Conservation (phyloP, 495 filamentous ascomycete genomes). For the Cercophora sp. region DNA sequence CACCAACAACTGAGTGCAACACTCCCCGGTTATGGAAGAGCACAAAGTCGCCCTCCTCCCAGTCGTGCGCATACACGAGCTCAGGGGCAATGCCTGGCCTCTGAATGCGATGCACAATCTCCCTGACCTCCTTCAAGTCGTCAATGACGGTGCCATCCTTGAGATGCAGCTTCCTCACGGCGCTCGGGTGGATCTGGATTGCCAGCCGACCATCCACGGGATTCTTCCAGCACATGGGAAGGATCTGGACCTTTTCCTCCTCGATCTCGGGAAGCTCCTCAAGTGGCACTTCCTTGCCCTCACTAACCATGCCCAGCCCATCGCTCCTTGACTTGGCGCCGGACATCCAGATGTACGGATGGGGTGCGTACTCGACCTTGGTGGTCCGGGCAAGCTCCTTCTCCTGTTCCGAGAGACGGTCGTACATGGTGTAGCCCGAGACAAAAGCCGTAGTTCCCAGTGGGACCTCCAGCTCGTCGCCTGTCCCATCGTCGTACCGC, state of each 20-base stretch:
- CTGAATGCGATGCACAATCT: slow-evolving; percentile 63
- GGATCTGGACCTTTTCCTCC: slow-evolving; percentile 58
- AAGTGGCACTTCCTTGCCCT: slow-evolving; percentile 52
- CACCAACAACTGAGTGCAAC: slow-evolving; percentile 68
- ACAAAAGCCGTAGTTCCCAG: slow-evolving; percentile 75
- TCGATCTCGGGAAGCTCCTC: slow-evolving; percentile 60
- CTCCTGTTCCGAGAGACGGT: slow-evolving; percentile 56
- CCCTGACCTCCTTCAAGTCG: slow-evolving; percentile 59
- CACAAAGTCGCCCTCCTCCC: slow-evolving; percentile 69
- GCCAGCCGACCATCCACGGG: slow-evolving; percentile 62
- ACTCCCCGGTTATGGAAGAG: slow-evolving; percentile 72
- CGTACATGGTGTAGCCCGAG: slow-evolving; percentile 62
- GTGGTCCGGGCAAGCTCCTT: slow-evolving; percentile 61
- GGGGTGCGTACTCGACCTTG: slow-evolving; percentile 67
- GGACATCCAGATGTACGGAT: slow-evolving; percentile 77
- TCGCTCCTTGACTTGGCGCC: slow-evolving; percentile 58
- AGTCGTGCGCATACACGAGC: slow-evolving; percentile 68
- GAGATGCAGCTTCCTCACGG: slow-evolving; percentile 60
- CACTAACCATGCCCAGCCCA: slow-evolving; percentile 62
- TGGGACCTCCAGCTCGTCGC: slow-evolving; percentile 63
- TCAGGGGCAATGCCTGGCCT: slow-evolving; percentile 65
- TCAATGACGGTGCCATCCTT: slow-evolving; percentile 61
- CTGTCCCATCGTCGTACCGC: slow-evolving; percentile 66
- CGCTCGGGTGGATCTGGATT: slow-evolving; percentile 67
- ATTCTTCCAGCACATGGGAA: slow-evolving; percentile 71